Conservation (phyloP, 2,329 filamentous ascomycete species). For the Colletotrichum cordylinicola region DNA sequence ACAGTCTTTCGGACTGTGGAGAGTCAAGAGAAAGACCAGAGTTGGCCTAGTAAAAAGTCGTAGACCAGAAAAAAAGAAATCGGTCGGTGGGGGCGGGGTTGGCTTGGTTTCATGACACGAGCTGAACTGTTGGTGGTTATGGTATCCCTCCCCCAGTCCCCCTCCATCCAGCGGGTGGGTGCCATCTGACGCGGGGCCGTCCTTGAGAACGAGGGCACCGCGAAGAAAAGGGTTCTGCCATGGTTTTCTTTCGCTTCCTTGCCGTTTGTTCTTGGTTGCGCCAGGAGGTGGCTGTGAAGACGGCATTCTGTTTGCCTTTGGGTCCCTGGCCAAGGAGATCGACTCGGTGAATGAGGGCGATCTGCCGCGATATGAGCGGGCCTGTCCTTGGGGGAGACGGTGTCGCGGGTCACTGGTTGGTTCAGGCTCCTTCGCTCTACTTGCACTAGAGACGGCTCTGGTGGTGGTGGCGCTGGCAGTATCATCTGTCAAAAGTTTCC, state of each 20-base stretch:
- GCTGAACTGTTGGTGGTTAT: neutral
- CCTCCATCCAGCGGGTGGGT: neutral
- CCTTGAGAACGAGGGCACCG: neutral
- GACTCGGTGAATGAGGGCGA: neutral
- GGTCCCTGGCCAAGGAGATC: neutral
- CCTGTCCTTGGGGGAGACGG: neutral
- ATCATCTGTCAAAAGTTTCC: neutral
- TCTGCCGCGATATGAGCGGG: slow-evolving; percentile 2
- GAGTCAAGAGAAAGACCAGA: neutral
- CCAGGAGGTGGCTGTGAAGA: slow-evolving; percentile 16
- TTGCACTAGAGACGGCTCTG: neutral
- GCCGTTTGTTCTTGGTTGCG: neutral
- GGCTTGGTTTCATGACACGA: slow-evolving; percentile 11
- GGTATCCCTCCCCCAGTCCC: neutral
- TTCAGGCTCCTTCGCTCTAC: neutral
- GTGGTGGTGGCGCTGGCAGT: neutral
- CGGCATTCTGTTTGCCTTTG: neutral
- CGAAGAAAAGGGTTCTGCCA: neutral
- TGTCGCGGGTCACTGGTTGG: neutral
- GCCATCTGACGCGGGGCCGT: neutral
- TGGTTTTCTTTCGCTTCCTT: neutral
- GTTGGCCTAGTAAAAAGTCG: neutral
- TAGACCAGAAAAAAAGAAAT: neutral
- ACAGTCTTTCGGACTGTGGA: neutral
- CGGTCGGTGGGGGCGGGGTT: slow-evolving; percentile 7